Conservation (phyloP, 345 rosid genomes). For the Brassica carinata region DNA sequence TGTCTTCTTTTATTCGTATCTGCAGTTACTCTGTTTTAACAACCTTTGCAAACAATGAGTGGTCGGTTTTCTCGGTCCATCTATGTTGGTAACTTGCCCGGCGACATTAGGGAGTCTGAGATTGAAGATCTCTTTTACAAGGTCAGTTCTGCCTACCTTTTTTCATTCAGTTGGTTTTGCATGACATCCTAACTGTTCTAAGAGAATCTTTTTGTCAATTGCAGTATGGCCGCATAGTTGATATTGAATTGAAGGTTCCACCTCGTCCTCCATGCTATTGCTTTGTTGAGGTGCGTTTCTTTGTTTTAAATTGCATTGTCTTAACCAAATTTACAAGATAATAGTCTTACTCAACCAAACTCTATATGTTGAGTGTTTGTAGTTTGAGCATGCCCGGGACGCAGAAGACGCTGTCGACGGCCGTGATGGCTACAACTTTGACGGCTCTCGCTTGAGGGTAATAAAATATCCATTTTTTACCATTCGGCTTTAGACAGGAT, state of each 20-base stretch:
- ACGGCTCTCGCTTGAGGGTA: slow-evolving; percentile 75
- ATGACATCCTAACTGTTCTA: not conserved
- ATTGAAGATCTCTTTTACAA: slow-evolving; percentile 95
- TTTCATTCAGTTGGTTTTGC: not conserved
- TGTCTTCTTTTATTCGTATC: slow-evolving; percentile 1
- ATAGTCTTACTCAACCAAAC: not conserved
- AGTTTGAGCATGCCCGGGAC: slow-evolving; percentile 66
- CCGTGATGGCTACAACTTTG: slow-evolving; percentile 84
- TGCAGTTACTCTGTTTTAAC: slow-evolving; percentile 34
- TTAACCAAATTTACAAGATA: not conserved
- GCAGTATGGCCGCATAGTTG: slow-evolving; percentile 88
- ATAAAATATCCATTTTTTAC: slow-evolving; percentile 13
- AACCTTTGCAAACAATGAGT: slow-evolving; percentile 61
- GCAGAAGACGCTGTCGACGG: slow-evolving; percentile 83
- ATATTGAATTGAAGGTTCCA: slow-evolving; percentile 92
- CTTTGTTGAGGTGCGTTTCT: slow-evolving; percentile 80
- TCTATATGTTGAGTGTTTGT: slow-evolving; percentile 27
- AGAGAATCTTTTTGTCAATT: not conserved
- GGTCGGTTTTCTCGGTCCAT: slow-evolving; percentile 94
- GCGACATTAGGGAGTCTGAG: slow-evolving; percentile 83
- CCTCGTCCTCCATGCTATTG: slow-evolving; percentile 96
- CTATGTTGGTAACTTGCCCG: slow-evolving; percentile 94
- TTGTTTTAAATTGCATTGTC: not conserved
- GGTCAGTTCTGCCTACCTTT: slow-evolving; percentile 48
- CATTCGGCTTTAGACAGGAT: not conserved